phyloP scores from a whole-genome alignment of 768 basidiomycete species.

The Mrakia frigida region DNA sequence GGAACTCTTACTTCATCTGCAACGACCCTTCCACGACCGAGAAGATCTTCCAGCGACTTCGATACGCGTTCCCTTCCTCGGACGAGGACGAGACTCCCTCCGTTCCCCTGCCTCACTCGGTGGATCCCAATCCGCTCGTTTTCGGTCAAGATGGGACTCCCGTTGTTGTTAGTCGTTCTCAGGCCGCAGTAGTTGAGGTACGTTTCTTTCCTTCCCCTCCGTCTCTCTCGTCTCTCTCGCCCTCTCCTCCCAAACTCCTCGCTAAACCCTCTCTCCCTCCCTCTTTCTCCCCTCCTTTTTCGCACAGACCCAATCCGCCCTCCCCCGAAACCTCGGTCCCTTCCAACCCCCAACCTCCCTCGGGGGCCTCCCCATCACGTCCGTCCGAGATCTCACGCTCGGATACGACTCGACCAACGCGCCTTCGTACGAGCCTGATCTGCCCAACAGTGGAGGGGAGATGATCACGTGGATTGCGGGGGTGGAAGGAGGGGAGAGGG shows the following conservation, averaged over 20 bases:
- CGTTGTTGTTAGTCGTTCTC: too few species aligned
- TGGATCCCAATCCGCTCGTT: too few species aligned
- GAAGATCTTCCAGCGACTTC: conserved; percentile 61
- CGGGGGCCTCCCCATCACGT: conserved; percentile 57
- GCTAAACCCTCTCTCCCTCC: not conserved
- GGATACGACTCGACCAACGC: conserved; percentile 18
- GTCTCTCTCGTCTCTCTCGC: too few species aligned
- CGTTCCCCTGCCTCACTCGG: too few species aligned
- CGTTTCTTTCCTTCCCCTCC: too few species aligned
- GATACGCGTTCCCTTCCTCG: conserved; percentile 47
- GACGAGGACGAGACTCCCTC: too few species aligned
- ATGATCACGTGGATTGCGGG: conserved; percentile 40
- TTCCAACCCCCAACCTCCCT: conserved; percentile 41
- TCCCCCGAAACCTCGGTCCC: not conserved
- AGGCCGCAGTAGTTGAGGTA: too few species aligned
- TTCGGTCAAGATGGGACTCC: too few species aligned
- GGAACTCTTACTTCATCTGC: conserved; percentile 48
- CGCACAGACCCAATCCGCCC: too few species aligned
- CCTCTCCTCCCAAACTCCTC: too few species aligned
- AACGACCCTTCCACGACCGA: conserved; percentile 62
- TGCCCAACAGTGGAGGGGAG: conserved; percentile 17
- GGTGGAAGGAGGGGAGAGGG: conserved; percentile 47
- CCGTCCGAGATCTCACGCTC: conserved; percentile 67
- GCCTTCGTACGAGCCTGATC: not conserved
- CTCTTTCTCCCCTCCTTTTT: not conserved